Conservation (phyloP, 495 filamentous ascomycete genomes). For the Neurospora sp. region DNA sequence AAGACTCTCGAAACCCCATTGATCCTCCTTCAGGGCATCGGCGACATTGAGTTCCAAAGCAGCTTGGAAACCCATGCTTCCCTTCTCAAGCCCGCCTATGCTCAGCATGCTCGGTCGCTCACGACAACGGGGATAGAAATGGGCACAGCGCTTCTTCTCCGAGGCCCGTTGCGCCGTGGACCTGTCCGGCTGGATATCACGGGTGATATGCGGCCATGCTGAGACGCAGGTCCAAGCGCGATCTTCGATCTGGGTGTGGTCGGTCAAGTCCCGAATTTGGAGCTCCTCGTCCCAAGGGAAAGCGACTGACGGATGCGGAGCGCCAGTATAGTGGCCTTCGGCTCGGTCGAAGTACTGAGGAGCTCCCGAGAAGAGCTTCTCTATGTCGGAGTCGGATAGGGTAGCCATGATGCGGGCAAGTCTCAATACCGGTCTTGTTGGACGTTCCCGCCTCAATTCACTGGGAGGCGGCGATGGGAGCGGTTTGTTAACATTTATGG, state of each 20-base stretch:
- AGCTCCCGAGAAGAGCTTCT: constrained; percentile 65
- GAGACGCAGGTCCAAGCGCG: constrained; percentile 45
- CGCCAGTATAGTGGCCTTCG: constrained; percentile 41
- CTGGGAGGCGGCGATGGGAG: constrained; percentile 42
- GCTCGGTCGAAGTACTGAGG: constrained; percentile 59
- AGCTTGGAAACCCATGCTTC: constrained; percentile 64
- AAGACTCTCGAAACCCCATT: constrained; percentile 37
- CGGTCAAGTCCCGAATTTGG: constrained; percentile 51
- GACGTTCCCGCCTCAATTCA: constrained; percentile 28
- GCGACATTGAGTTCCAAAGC: constrained; percentile 59
- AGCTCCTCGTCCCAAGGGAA: constrained; percentile 62
- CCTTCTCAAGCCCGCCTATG: constrained; percentile 60
- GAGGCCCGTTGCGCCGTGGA: constrained; percentile 22
- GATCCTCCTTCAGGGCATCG: constrained; percentile 47
- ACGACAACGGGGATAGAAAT: constrained; percentile 49
- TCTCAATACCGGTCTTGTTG: constrained; percentile 32
- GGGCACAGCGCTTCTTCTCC: constrained; percentile 36
- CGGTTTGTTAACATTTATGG: constrained; percentile 40
- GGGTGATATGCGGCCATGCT: constrained; percentile 40
- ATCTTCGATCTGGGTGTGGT: constrained; percentile 48
- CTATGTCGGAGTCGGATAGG: constrained; percentile 52
- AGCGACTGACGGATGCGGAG: constrained; percentile 53
- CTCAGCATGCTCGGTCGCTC: constrained; percentile 67
- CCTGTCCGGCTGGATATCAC: constrained; percentile 31
- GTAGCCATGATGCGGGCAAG: constrained; percentile 44